Conservation (phyloP, 2,329 filamentous ascomycete genomes). For the Fusarium chaquense region DNA sequence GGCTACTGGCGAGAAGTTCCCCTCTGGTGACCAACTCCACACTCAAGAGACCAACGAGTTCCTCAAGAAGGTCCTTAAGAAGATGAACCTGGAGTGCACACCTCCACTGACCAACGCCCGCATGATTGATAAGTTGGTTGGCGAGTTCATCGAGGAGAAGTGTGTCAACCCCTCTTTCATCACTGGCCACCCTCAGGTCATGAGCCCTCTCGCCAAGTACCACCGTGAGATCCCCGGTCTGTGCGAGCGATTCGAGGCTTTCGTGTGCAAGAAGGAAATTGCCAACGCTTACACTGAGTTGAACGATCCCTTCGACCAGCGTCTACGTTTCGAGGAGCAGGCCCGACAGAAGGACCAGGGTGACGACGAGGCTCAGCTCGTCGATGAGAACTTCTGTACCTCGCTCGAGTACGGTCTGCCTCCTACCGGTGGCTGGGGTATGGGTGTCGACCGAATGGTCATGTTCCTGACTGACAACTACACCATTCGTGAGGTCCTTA, state of each 20-base stretch:
- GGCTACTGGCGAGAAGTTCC: conserved; percentile 92
- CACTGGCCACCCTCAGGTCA: conserved; percentile 73
- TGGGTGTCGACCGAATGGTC: conserved; percentile 93
- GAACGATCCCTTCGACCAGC: conserved; percentile 91
- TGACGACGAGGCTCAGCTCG: conserved; percentile 94
- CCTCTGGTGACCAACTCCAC: conserved; percentile 87
- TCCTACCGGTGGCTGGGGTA: conserved; percentile 94
- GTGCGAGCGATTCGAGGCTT: conserved; percentile 97
- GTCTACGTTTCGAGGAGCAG: conserved; percentile 88
- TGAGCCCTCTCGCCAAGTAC: conserved; percentile 97
- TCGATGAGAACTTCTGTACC: conserved; percentile 95
- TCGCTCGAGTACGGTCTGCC: conserved; percentile 91
- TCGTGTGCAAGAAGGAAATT: conserved; percentile 83
- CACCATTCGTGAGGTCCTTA: conserved; percentile 93
- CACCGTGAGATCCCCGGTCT: conserved; percentile 84
- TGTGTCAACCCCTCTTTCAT: conserved; percentile 84
- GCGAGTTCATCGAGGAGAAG: conserved; percentile 94
- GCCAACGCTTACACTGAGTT: conserved; percentile 98
- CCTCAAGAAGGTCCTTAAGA: conserved; percentile 84
- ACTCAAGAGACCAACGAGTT: conserved; percentile 90
- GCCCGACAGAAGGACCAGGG: conserved; percentile 95
- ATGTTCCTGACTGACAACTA: conserved; percentile 97
- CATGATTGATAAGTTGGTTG: conserved; percentile 95
- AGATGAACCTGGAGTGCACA: conserved; percentile 89
- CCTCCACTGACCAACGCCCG: conserved; percentile 92